A percentile compares a stretch with the other conserved stretches of the same genome.
These are phyloP conservation scores for Selaginella tamariscina DNA, from an alignment of 75 land plant species.

Conservation along the genomic window DNA sequence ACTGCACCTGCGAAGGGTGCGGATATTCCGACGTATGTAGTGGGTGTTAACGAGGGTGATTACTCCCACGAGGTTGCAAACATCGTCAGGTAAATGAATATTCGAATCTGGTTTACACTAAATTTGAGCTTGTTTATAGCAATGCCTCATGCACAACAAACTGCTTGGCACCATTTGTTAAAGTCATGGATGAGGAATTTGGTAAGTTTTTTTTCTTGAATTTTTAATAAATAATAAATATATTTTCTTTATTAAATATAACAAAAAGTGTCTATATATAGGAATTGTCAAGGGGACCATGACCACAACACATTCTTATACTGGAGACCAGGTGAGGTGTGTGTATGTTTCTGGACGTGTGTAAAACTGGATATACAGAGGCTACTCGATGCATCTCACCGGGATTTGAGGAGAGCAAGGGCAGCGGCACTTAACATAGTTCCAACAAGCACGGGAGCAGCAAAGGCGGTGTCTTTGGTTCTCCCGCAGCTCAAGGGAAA, in stretches of 20 bases:
- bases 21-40: constrained; percentile 10
- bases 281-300: constrained; percentile 10
- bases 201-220: not conserved
- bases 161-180: constrained; percentile 8
- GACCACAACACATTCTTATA: constrained; percentile 10
- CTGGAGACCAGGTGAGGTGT: not conserved
- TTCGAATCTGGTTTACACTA: not conserved
- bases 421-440: constrained; percentile 9
- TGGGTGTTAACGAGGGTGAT: constrained; percentile 11
- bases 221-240: not conserved
- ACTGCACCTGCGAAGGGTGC: constrained; percentile 3
- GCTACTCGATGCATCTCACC: constrained; percentile 5
- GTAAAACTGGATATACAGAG: not conserved
- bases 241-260: not conserved
- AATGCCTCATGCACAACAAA: constrained; percentile 13
- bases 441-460: constrained; percentile 11
- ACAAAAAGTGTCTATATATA: not conserved
- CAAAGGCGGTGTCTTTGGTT: constrained; percentile 6
- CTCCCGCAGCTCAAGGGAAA: constrained; percentile 11
- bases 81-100: not conserved
- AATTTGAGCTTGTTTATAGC: not conserved
- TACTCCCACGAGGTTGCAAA: constrained; percentile 5
- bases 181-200: constrained; percentile 4
- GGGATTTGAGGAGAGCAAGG: constrained; percentile 1
- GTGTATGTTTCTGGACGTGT: not conserved